Conservation (phyloP, 129 eudicot species). For the Apium graveolens region DNA sequence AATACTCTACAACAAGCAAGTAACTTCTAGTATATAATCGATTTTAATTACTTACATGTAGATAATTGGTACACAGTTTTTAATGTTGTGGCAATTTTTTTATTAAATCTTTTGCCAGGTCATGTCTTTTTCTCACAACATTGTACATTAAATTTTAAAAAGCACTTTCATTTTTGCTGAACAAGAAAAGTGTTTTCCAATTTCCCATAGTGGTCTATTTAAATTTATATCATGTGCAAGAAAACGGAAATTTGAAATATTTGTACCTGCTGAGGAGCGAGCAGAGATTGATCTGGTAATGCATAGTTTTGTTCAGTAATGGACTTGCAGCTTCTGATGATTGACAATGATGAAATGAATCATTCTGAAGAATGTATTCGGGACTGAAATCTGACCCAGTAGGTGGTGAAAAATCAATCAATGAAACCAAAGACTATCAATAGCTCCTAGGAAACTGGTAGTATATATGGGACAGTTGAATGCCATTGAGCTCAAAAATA, state of each 20-base stretch:
- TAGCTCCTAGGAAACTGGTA: not conserved
- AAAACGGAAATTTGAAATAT: not conserved
- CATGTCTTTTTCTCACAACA: not conserved
- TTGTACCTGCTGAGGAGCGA: not conserved
- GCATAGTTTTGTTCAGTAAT: not conserved
- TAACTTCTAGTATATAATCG: not conserved
- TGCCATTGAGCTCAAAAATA: not conserved
- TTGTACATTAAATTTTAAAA: not conserved
- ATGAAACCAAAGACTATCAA: not conserved
- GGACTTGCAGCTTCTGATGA: slow-evolving; percentile 6
- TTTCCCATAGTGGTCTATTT: not conserved
- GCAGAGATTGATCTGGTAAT: not conserved
- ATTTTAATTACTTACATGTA: not conserved
- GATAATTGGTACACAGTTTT: not conserved
- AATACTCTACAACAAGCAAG: not conserved
- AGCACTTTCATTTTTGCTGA: not conserved
- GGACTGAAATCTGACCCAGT: not conserved
- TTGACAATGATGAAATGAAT: not conserved
- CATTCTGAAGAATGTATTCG: not conserved
- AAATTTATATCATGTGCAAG: not conserved
- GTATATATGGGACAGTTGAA: not conserved
- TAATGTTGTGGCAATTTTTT: not conserved
- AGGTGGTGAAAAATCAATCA: not conserved
- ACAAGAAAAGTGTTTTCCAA: not conserved
- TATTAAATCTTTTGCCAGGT: not conserved